A percentile compares a stretch with the other conserved stretches of the same genome.
Evolutionary conservation across 306 rosid species (phyloP).

Genomic region (Sesbania bispinosa): DNA sequence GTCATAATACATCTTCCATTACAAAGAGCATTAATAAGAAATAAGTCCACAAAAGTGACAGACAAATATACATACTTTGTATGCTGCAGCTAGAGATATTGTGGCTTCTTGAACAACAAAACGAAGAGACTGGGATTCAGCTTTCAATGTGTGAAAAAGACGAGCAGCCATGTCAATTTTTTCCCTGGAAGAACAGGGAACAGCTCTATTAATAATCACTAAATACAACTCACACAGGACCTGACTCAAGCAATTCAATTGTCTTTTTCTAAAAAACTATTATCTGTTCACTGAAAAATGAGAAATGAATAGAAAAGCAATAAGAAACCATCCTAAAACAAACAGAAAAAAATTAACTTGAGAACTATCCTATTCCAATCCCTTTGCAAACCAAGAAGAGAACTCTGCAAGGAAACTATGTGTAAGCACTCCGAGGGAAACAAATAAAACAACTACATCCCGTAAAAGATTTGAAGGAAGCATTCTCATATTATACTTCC

Average conservation of each 20-base stretch:
- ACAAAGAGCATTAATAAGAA: neutral
- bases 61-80: conserved; percentile 57
- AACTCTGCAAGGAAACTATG: neutral
- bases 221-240: conserved; percentile 6
- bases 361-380: conserved; percentile 22
- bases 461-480: neutral
- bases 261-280: neutral
- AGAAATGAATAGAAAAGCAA: conserved; percentile 1
- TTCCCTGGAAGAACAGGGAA: conserved; percentile 49
- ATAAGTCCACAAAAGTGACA: conserved; percentile 15
- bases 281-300: neutral
- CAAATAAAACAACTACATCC: neutral
- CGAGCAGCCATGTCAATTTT: conserved; percentile 86
- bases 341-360: neutral
- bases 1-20: neutral
- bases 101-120: conserved; percentile 86
- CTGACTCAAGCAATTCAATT: conserved; percentile 13
- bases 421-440: neutral
- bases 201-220: conserved; percentile 14
- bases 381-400: neutral
- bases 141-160: conserved; percentile 77
- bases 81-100: conserved; percentile 76
- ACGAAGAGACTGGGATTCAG: conserved; percentile 77
- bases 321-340: neutral
- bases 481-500: neutral